Evolutionary conservation across 1,139 yeast genomes (phyloP), one percentile per base, ranked within the genome.

Genomic region (Lodderomyces theae): DNA sequence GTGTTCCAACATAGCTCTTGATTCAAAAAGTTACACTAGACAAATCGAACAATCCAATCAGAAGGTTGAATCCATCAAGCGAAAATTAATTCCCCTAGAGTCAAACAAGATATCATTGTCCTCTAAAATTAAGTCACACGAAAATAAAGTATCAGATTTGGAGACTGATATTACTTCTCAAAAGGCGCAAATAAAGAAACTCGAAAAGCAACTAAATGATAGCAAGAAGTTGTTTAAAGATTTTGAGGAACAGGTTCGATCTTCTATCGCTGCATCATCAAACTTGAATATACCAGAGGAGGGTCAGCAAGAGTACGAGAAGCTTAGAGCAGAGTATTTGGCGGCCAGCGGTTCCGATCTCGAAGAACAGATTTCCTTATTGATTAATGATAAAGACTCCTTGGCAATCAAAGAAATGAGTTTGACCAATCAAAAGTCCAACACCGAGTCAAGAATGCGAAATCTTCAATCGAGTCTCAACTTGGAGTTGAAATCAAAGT

Each of bases 291-390:
- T 48, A 13, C 40, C 50, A n/a, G 34, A 42, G 3, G 79, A 72
- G 11, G 85, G 79, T 28, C 68, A 79, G 34, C 60, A 66, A 21
- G 82, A 82, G 41, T 89, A 88, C 56, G 82, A 82, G 38, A 35
- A 45, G 1, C 64, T 88, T 44, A 76, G 87, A 52, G 78, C 79
- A 15, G 53, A 67, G 41, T 87, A 78, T 51, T 61, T 85, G 37
- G 63, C 77, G 19, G 61, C 63, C 26, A 82, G 80, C 1, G 90
- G 90, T 18, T 73, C 82, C 8, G 62, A 69, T 31, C 66, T 81
- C 34, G 82, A 81, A 45, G 81, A 77, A 45, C 62, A 74, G 30
- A 51, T 78, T 28, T 58, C 69, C 1, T 57, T 76, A 8, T 47
- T 77, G 11, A 50, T 57, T 18, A 76, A 72, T 43, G 79, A 79